These are phyloP conservation scores for Ulmus americana DNA, from an alignment of 331 rosid species.

Conservation along the genomic window DNA sequence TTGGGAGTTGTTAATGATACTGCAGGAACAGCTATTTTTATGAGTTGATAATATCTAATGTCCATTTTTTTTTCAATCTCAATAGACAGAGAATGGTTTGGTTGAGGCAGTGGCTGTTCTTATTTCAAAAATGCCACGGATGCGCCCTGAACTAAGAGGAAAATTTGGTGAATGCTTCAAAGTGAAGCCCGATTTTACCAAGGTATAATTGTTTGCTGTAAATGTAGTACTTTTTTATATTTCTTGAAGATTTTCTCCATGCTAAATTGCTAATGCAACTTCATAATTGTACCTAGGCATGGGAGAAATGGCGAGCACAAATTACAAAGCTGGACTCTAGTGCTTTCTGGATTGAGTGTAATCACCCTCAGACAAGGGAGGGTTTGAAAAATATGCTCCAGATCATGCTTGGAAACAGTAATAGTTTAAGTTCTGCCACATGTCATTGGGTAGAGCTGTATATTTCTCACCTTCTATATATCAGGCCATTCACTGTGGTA, in stretches of 20 bases:
- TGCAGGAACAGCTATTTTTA: slow-evolving; percentile 13
- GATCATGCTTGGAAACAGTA: slow-evolving; percentile 71
- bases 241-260: slow-evolving; percentile 9
- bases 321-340: slow-evolving; percentile 78
- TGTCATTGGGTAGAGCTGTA: slow-evolving; percentile 80
- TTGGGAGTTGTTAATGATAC: slow-evolving; percentile 14
- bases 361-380: slow-evolving; percentile 58
- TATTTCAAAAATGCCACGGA: slow-evolving; percentile 78
- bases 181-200: slow-evolving; percentile 78
- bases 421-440: slow-evolving; percentile 54
- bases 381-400: slow-evolving; percentile 85
- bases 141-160: slow-evolving; percentile 64
- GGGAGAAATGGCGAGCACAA: slow-evolving; percentile 93
- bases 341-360: slow-evolving; percentile 73
- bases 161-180: slow-evolving; percentile 69
- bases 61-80: slow-evolving; percentile 16
- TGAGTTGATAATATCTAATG: slow-evolving; percentile 22
- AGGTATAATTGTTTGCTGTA: slow-evolving; percentile 38
- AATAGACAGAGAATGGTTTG: slow-evolving; percentile 82
- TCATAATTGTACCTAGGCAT: slow-evolving; percentile 47
- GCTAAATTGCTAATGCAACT: slow-evolving; percentile 3
- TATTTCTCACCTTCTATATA: slow-evolving; percentile 66
- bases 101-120: slow-evolving; percentile 90
- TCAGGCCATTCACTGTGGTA: slow-evolving; percentile 80
- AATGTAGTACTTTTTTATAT: neutral